Evolutionary conservation across 768 basidiomycete genomes (phyloP).

Genomic region (Dendrothele bispora): DNA sequence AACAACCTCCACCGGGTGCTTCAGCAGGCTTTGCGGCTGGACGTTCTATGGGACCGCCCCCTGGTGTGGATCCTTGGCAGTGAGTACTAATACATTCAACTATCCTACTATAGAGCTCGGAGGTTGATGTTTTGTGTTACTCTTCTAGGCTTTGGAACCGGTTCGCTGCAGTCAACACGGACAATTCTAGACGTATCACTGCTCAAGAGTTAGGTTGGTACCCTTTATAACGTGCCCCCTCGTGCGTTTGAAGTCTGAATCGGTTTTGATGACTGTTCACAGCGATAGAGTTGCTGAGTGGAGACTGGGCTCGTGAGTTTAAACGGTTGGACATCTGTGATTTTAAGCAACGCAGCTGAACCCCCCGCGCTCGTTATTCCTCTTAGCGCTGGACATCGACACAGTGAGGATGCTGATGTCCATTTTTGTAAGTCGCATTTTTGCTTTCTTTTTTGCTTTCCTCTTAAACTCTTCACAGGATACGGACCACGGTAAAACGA

Average conservation of each 20-base stretch:
- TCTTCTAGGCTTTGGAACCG: constrained; percentile 62
- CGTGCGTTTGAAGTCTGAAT: not conserved
- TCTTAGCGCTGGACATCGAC: constrained; percentile 80
- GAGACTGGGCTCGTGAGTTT: constrained; percentile 78
- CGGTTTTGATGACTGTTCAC: not conserved
- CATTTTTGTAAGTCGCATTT: constrained; percentile 61
- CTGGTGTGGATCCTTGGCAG: constrained; percentile 77
- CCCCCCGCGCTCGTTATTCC: not conserved
- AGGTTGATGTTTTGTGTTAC: constrained; percentile 2
- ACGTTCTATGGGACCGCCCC: constrained; percentile 42
- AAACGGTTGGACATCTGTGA: too few species aligned
- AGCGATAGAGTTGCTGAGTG: constrained; percentile 50
- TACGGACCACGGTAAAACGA: constrained; percentile 71
- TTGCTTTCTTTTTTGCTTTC: not conserved
- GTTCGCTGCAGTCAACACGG: constrained; percentile 70
- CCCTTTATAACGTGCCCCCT: not conserved
- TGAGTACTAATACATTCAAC: constrained; percentile 32
- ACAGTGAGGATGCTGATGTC: constrained; percentile 84
- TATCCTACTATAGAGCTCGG: not conserved
- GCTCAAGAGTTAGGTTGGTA: constrained; percentile 66
- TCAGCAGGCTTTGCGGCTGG: constrained; percentile 30
- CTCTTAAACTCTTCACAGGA: constrained; percentile 37
- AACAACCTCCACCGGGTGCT: too few species aligned
- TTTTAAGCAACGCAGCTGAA: not conserved
- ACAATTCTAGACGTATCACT: constrained; percentile 67